Evolutionary conservation across 306 rosid genomes (phyloP).

Genomic region (Glycine latifolia): DNA sequence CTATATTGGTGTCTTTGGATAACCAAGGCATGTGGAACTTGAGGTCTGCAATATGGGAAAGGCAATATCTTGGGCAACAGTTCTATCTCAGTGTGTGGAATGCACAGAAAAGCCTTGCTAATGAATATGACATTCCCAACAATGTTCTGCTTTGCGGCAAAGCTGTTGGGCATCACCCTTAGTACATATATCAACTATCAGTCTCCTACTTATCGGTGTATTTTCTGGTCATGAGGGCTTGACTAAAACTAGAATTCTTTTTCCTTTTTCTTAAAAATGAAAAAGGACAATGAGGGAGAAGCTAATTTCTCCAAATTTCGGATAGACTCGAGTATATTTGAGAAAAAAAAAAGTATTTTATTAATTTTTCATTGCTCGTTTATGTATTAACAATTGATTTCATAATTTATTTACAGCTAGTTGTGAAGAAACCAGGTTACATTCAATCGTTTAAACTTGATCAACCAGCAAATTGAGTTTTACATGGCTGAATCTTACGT

Average conservation of each 20-base stretch:
- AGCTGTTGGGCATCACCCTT: conserved; percentile 70
- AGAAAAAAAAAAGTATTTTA: conserved; percentile 14
- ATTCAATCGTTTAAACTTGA: not conserved
- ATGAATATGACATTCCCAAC: conserved; percentile 81
- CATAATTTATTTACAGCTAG: not conserved
- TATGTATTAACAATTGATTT: not conserved
- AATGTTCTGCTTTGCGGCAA: conserved; percentile 86
- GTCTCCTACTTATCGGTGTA: not conserved
- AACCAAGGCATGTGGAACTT: conserved; percentile 98
- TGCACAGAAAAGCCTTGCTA: conserved; percentile 67
- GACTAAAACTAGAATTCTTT: conserved; percentile 44
- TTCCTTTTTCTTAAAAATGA: too few species aligned
- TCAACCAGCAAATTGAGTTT: not conserved
- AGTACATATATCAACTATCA: conserved; percentile 3
- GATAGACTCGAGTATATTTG: too few species aligned
- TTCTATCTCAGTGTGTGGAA: conserved; percentile 85
- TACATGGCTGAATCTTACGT: not conserved
- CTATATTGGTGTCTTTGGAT: conserved; percentile 86
- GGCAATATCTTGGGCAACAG: conserved; percentile 94
- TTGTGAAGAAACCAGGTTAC: conserved; percentile 4
- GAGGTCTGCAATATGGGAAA: conserved; percentile 95
- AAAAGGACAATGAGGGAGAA: not conserved
- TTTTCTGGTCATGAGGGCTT: conserved; percentile 66
- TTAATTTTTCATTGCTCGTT: conserved; percentile 3
- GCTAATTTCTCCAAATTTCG: conserved; percentile 41